A percentile compares a stretch with the other conserved stretches of the same genome.
Evolutionary conservation across 2,329 filamentous ascomycete genomes (phyloP).

Genomic region (Claviceps cyperi): DNA sequence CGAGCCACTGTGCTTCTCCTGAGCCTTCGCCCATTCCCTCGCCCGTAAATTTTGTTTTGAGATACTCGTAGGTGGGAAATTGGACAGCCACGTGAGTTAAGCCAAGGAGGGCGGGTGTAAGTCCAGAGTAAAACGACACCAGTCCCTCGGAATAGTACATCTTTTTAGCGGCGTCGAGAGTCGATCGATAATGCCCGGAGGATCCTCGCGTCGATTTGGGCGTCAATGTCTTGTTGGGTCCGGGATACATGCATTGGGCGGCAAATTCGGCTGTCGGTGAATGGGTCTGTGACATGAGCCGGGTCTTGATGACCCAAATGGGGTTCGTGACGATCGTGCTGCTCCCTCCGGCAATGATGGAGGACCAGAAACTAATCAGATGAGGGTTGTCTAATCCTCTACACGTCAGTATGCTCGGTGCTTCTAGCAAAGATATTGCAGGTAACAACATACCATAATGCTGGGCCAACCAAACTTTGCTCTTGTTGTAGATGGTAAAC

Average conservation of each 20-base stretch:
- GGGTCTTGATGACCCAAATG: constrained; percentile 98
- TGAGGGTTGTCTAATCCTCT: constrained; percentile 50
- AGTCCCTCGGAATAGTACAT: constrained; percentile 91
- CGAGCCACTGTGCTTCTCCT: constrained; percentile 53
- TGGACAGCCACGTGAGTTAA: constrained; percentile 93
- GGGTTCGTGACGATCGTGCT: constrained; percentile 93
- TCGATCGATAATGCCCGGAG: constrained; percentile 86
- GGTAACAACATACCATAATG: constrained; percentile 38
- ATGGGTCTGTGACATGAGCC: constrained; percentile 85
- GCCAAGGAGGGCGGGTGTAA: constrained; percentile 81
- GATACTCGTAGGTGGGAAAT: constrained; percentile 87
- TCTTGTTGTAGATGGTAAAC: constrained; percentile 89
- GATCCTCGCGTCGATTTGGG: constrained; percentile 41
- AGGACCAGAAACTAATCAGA: constrained; percentile 74
- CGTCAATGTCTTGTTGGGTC: constrained; percentile 38
- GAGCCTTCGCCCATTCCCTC: constrained; percentile 63
- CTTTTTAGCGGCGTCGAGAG: constrained; percentile 80
- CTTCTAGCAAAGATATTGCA: background rate
- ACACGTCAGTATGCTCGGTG: background rate
- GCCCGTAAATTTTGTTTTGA: constrained; percentile 84
- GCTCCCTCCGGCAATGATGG: constrained; percentile 77
- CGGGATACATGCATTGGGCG: constrained; percentile 31
- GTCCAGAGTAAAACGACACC: constrained; percentile 83
- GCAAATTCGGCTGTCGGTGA: constrained; percentile 30
- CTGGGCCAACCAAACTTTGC: constrained; percentile 58